Evolutionary conservation across 352 stramenopile species (phyloP).

Genomic region (Pythium rishiriense): DNA sequence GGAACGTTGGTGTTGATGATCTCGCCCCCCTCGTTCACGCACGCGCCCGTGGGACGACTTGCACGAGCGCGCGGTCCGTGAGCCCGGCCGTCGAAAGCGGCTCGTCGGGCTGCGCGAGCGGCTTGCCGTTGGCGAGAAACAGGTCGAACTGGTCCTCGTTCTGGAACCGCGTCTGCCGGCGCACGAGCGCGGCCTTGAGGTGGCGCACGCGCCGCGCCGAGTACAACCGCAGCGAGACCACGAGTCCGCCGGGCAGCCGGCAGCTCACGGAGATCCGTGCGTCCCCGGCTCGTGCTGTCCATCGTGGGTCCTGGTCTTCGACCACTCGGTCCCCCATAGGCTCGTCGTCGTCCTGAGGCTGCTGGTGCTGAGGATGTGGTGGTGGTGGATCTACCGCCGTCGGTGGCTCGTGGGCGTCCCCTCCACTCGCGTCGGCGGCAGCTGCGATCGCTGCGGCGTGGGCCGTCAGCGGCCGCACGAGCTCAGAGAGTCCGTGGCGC

Average conservation of each 20-base stretch:
- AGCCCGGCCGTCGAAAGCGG: constrained; percentile 39
- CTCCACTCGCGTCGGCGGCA: neutral
- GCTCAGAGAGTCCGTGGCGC: constrained; percentile 43
- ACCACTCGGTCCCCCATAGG: neutral
- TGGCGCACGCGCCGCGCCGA: constrained; percentile 46
- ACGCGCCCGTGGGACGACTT: constrained; percentile 32
- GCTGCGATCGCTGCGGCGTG: neutral
- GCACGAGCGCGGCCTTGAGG: constrained; percentile 49
- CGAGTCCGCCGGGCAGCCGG: constrained; percentile 52
- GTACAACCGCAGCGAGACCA: constrained; percentile 44
- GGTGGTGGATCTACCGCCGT: neutral
- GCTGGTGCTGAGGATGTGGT: neutral
- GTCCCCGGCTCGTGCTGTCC: constrained; percentile 4
- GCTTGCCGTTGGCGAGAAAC: constrained; percentile 40
- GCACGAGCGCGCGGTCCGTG: constrained; percentile 42
- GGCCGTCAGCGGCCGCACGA: constrained; percentile 30
- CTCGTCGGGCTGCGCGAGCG: constrained; percentile 37
- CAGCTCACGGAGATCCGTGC: constrained; percentile 49
- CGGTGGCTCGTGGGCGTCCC: neutral
- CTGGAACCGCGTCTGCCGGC: constrained; percentile 46
- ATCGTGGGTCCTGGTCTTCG: neutral
- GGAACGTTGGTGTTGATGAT: too few species aligned
- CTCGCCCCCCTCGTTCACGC: neutral
- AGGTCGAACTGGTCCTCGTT: constrained; percentile 57
- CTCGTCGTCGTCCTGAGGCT: constrained; percentile 2